These are phyloP conservation scores for Neonectria sp. DNA, from an alignment of 2,329 filamentous ascomycete genomes.

Conservation along the genomic window DNA sequence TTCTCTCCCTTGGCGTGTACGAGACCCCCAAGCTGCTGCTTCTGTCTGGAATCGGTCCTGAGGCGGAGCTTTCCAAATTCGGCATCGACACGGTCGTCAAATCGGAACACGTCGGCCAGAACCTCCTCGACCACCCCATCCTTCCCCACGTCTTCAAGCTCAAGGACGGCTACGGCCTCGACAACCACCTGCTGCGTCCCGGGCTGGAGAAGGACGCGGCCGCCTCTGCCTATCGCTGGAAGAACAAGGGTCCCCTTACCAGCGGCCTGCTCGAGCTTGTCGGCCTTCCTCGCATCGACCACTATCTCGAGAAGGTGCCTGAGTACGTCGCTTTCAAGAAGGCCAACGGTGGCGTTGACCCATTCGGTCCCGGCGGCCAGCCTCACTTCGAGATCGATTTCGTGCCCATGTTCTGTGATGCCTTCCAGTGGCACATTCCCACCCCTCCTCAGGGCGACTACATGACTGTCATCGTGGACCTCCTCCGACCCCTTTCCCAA, in stretches of 20 bases:
- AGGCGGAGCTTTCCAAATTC: conserved; percentile 65
- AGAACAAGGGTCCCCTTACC: conserved; percentile 57
- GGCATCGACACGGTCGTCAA: conserved; percentile 69
- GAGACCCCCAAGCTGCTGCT: conserved; percentile 77
- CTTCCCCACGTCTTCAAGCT: conserved; percentile 59
- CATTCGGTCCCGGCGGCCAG: conserved; percentile 70
- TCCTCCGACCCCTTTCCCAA: conserved; percentile 58
- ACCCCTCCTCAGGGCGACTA: conserved; percentile 61
- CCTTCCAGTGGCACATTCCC: conserved; percentile 65
- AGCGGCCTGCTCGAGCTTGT: conserved; percentile 64
- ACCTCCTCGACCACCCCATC: conserved; percentile 74
- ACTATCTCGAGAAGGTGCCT: conserved; percentile 62
- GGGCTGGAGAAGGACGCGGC: conserved; percentile 32
- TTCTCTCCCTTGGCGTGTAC: conserved; percentile 68
- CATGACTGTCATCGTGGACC: conserved; percentile 69
- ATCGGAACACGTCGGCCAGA: conserved; percentile 74
- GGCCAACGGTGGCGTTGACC: conserved; percentile 63
- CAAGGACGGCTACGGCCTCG: conserved; percentile 50
- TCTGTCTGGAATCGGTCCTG: conserved; percentile 74
- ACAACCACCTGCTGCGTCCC: conserved; percentile 54
- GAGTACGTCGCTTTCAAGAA: conserved; percentile 61
- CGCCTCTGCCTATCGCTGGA: conserved; percentile 51
- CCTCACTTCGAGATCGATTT: conserved; percentile 76
- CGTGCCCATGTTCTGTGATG: conserved; percentile 69
- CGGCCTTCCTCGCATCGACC: conserved; percentile 70